Conservation (phyloP, 2,329 filamentous ascomycete species). For the Trichoderma sp. region DNA sequence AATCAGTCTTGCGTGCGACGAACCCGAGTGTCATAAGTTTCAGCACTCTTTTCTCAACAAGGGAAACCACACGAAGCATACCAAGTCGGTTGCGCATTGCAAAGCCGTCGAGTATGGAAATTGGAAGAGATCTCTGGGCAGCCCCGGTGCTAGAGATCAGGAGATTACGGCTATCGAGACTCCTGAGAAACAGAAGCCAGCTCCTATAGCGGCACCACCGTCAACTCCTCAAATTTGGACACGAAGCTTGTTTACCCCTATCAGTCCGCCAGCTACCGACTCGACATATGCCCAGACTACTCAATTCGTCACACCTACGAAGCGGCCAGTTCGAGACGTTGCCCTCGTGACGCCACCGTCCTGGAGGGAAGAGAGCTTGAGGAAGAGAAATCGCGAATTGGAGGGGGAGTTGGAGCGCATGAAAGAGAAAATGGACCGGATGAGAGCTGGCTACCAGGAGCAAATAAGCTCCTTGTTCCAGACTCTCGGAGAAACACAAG, state of each 20-base stretch:
- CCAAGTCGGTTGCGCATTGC: not conserved
- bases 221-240: not conserved
- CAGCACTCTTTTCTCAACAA: not conserved
- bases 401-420: not conserved
- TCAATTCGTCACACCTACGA: not conserved
- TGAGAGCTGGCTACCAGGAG: not conserved
- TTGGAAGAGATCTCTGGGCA: not conserved
- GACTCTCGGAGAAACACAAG: not conserved
- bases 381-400: slow-evolving; percentile 12
- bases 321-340: not conserved
- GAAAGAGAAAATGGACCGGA: not conserved
- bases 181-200: not conserved
- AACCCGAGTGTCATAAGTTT: not conserved
- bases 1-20: not conserved
- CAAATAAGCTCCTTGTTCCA: slow-evolving; percentile 2
- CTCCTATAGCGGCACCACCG: not conserved
- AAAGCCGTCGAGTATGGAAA: not conserved
- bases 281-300: too few relatives aligned
- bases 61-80: not conserved
- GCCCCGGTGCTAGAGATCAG: not conserved
- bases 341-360: not conserved
- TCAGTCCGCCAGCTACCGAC: not conserved
- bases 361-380: slow-evolving; percentile 8
- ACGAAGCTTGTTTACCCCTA: not conserved
- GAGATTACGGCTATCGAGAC: not conserved